Evolutionary conservation across 169 alveolate species (phyloP), one percentile per base, ranked within the genome.

Genomic region (Cryptosporidium viatorum): DNA sequence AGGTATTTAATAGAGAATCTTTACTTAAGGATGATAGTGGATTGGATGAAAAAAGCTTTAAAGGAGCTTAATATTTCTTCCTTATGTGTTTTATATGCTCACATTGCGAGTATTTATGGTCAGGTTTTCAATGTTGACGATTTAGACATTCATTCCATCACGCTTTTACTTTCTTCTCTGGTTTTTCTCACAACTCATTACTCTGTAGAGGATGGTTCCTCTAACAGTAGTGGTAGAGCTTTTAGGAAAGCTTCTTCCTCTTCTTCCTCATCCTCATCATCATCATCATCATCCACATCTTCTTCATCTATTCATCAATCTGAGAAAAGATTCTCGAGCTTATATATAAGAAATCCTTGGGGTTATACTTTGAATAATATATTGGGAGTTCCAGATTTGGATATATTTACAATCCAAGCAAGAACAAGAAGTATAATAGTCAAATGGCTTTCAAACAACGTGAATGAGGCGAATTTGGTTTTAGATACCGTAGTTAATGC

Each of bases 181-280:
- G 85, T 91, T 26, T 91, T 91, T 50, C 21, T 91, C 35, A 68
- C 68, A 23, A 74, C 93, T 23, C 93, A 91, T 52, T 91, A 84
- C 84, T 18, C 86, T 7, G 69, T 59, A 18, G 92, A 84, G 21
- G 68, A 75, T 6, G 68, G 85, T 10, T 37, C 91, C 60, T 41
- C 48, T 14, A 9, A 1, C 8, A 9, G 48, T 41, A 9, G 14
- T 41, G 48, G 18, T 41, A 31, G 55, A 23, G 45, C 35, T 7
- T 18, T 39, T 26, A 6, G 26, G 43, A 51, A 69, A 75, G 2
- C 52, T 37, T 50, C 60, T 51, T 58, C 67, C 23, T 51, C 68
- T 48, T 55, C 67, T 2, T 21, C 67, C 5, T 2, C 67, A 9
- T 16, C 35, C 16, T n/a, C 67, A 21, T 26, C 37, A 0, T 55